Percentiles rank a stretch among this genome's conserved stretches.
phyloP scores from a whole-genome alignment of 345 rosid genomes.

The Crucihimalaya himalaica region DNA sequence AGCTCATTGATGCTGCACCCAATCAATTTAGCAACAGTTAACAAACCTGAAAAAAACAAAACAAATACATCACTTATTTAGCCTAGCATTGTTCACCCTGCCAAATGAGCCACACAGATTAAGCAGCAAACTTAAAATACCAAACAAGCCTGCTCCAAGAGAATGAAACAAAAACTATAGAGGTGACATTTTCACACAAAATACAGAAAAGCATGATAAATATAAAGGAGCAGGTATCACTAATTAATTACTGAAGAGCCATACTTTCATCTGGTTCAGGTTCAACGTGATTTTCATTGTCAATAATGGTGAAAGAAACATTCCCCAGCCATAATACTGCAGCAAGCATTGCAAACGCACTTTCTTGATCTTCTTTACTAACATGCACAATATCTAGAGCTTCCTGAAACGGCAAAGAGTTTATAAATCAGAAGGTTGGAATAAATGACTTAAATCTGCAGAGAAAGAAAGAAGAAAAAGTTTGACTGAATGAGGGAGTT shows the following conservation, averaged over 20 bases:
- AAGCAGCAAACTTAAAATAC: conserved; percentile 12
- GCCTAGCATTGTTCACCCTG: conserved; percentile 20
- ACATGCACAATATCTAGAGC: conserved; percentile 90
- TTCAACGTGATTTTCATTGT: conserved; percentile 92
- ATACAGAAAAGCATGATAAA: conserved; percentile 14
- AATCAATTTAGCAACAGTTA: conserved; percentile 71
- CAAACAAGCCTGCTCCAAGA: conserved; percentile 15
- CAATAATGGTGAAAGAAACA: conserved; percentile 68
- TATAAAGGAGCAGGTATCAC: conserved; percentile 1
- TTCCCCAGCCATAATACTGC: conserved; percentile 97
- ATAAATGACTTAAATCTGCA: not conserved
- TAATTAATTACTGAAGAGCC: conserved; percentile 24
- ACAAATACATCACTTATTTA: conserved; percentile 4
- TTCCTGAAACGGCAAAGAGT: conserved; percentile 58
- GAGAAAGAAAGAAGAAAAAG: not conserved
- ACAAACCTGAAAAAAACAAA: conserved; percentile 53
- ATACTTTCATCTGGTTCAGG: conserved; percentile 81
- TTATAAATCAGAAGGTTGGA: not conserved
- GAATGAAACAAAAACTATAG: conserved; percentile 11
- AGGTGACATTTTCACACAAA: conserved; percentile 11
- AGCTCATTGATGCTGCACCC: conserved; percentile 71
- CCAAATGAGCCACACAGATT: conserved; percentile 8
- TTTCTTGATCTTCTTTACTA: conserved; percentile 92
- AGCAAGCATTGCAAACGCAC: conserved; percentile 92
- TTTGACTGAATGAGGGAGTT: conserved; percentile 16